Percentiles rank a stretch among this genome's conserved stretches.
Conservation (phyloP, 257 asterid genomes). For the Lycium ferocissimum region DNA sequence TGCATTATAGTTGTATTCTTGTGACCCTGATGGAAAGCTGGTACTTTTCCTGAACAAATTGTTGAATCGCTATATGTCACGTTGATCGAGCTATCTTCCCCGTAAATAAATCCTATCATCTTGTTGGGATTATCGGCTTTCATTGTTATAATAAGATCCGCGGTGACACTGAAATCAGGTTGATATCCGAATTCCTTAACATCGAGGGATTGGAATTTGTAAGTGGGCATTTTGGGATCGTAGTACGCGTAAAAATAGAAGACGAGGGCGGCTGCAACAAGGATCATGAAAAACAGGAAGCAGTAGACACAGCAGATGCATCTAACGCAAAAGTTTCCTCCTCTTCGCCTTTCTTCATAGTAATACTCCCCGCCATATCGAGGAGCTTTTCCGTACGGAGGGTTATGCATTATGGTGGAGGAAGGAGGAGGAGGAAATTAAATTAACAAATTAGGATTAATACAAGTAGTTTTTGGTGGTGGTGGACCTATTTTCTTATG, state of each 20-base stretch:
- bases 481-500: conserved; percentile 18
- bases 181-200: conserved; percentile 47
- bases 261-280: conserved; percentile 18
- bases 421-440: background rate
- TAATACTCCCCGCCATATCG: conserved; percentile 40
- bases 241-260: conserved; percentile 35
- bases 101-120: conserved; percentile 50
- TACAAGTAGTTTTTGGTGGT: background rate
- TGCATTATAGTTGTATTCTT: conserved; percentile 44
- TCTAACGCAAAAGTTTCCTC: conserved; percentile 32
- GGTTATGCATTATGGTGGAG: background rate
- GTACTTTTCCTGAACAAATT: conserved; percentile 56
- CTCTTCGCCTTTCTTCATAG: background rate
- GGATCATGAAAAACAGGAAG: conserved; percentile 44
- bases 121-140: conserved; percentile 58
- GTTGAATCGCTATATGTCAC: conserved; percentile 40
- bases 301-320: conserved; percentile 61
- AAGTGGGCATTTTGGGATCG: conserved; percentile 52
- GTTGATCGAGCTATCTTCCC: conserved; percentile 34
- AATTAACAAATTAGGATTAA: background rate
- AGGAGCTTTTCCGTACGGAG: conserved; percentile 42
- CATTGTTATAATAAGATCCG: conserved; percentile 41
- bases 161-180: conserved; percentile 51
- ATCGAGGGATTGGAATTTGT: conserved; percentile 40
- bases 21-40: conserved; percentile 51